A percentile compares a stretch with the other conserved stretches of the same genome.
Evolutionary conservation across 164 flowering plant species (phyloP).

Genomic region (Piper betle): DNA sequence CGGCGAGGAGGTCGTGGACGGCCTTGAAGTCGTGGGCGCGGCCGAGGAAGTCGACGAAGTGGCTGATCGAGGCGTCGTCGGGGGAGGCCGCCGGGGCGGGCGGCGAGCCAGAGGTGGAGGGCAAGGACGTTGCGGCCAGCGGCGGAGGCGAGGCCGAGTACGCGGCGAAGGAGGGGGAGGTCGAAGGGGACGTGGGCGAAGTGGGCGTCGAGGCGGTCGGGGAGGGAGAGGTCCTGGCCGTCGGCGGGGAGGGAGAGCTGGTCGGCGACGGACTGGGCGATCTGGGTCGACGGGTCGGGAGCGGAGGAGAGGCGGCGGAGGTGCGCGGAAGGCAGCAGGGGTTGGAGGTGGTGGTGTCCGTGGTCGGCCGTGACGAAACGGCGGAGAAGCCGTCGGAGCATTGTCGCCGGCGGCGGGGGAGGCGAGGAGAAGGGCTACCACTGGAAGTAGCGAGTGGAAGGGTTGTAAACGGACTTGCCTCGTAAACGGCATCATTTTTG

Average conservation of each 20-base stretch:
- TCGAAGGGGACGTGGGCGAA: slow-evolving; percentile 51
- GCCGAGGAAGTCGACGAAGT: slow-evolving; percentile 60
- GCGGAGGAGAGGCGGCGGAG: not conserved
- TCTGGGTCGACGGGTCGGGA: not conserved
- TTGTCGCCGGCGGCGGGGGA: not conserved
- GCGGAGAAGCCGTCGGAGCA: not conserved
- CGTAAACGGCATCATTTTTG: no score
- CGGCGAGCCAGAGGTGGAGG: slow-evolving; percentile 49
- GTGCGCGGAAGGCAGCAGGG: not conserved
- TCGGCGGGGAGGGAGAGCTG: slow-evolving; percentile 40
- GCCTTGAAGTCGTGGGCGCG: slow-evolving; percentile 82
- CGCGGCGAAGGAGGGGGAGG: slow-evolving; percentile 29
- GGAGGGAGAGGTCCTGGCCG: slow-evolving; percentile 27
- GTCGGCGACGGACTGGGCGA: slow-evolving; percentile 36
- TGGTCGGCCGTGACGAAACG: not conserved
- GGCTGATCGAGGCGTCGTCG: slow-evolving; percentile 46
- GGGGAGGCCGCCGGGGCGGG: slow-evolving; percentile 26
- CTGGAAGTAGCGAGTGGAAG: no score
- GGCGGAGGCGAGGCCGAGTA: slow-evolving; percentile 47
- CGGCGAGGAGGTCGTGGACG: slow-evolving; percentile 34
- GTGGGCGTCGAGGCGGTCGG: slow-evolving; percentile 44
- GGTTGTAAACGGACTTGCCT: no score
- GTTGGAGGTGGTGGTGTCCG: not conserved
- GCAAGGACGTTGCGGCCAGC: slow-evolving; percentile 66
- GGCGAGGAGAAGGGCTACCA: no score